A percentile compares a stretch with the other conserved stretches of the same genome.
Conservation (phyloP, 148 eudicot species). For the Chenopodium suecicum region DNA sequence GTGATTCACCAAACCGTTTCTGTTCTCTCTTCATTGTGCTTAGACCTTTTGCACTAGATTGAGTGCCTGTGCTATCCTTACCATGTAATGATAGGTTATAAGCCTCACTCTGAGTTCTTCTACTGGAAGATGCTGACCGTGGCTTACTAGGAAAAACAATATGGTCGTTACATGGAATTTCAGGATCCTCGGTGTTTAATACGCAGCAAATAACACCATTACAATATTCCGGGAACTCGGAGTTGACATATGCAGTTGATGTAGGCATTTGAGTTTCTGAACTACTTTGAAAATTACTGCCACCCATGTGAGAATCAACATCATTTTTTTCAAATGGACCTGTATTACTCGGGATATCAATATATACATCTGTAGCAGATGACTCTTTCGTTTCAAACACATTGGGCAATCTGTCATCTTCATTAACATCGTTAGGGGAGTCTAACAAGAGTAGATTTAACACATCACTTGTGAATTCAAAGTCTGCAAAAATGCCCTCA, state of each 20-base stretch:
- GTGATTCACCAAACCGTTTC: conserved; percentile 39
- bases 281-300: conserved; percentile 12
- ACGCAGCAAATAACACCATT: conserved; percentile 49
- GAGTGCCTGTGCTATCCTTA: conserved; percentile 30
- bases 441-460: conserved; percentile 47
- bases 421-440: conserved; percentile 37
- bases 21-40: conserved; percentile 36
- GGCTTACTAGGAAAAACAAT: conserved; percentile 53
- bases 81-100: conserved; percentile 32
- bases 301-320: conserved; percentile 16
- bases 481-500: conserved; percentile 33
- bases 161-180: conserved; percentile 79
- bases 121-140: conserved; percentile 24
- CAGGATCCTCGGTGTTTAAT: conserved; percentile 75
- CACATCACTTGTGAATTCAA: conserved; percentile 36
- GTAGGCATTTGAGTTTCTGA: conserved; percentile 34
- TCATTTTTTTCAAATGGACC: conserved; percentile 28
- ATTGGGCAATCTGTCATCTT: conserved; percentile 34
- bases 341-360: conserved; percentile 26
- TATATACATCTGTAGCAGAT: conserved; percentile 27
- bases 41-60: conserved; percentile 29
- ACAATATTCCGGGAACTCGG: conserved; percentile 39
- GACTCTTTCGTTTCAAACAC: conserved; percentile 33
- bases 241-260: conserved; percentile 30
- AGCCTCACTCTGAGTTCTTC: conserved; percentile 32